These are phyloP conservation scores for Hypholoma fasciculare DNA, from an alignment of 768 basidiomycete genomes.

Conservation along the genomic window DNA sequence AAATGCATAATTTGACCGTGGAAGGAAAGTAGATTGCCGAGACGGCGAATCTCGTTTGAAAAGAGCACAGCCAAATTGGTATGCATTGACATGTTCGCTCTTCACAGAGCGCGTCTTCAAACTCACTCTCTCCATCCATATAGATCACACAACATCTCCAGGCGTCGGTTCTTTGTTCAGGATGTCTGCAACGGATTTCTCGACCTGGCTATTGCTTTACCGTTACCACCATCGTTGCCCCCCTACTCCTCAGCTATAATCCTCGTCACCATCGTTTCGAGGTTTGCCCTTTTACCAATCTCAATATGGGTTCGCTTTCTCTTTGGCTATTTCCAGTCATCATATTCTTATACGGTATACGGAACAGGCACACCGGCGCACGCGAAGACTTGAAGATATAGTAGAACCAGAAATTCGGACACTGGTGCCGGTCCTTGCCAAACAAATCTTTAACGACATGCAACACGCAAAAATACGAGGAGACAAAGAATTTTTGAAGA, in stretches of 20 bases:
- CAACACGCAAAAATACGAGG: constrained; percentile 52
- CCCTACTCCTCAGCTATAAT: constrained; percentile 78
- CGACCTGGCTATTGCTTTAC: constrained; percentile 75
- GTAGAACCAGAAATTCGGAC: constrained; percentile 58
- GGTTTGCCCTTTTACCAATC: constrained; percentile 66
- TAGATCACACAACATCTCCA: constrained; percentile 8
- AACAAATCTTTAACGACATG: constrained; percentile 52
- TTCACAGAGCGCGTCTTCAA: constrained; percentile 29
- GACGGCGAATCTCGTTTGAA: not conserved
- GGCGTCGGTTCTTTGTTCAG: constrained; percentile 38
- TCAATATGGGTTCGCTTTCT: constrained; percentile 68
- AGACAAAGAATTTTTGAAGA: constrained; percentile 50
- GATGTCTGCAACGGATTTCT: constrained; percentile 64
- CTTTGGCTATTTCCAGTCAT: constrained; percentile 1
- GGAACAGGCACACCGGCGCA: constrained; percentile 58
- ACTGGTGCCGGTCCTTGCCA: constrained; percentile 42
- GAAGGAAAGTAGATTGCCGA: not conserved
- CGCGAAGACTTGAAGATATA: constrained; percentile 59
- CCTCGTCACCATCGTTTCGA: constrained; percentile 58
- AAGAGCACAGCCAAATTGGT: not conserved
- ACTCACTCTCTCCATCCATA: constrained; percentile 16
- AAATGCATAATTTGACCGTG: not conserved
- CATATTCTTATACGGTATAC: constrained; percentile 8
- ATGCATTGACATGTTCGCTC: constrained; percentile 29
- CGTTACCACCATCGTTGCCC: constrained; percentile 66